Base-by-base conservation (phyloP, 805 yeast genomes). In the Candida bentonensis region DNA sequence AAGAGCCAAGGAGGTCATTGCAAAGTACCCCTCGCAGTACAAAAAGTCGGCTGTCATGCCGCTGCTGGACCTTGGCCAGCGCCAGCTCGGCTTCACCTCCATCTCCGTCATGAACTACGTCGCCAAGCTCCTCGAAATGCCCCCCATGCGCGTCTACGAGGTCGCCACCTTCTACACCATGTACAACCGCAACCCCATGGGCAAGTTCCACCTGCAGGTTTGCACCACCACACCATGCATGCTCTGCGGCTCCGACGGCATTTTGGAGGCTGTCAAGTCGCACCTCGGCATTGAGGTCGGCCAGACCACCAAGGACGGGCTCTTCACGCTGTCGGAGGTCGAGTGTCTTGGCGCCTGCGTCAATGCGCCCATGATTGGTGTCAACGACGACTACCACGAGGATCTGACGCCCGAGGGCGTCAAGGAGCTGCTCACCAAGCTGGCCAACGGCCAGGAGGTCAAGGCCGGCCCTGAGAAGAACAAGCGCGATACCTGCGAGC, bases 321-420 rank as follows among this genome's bases (percentile, higher is more conserved):
- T 79, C 52, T 84, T 84, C 69, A 82, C 94, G 15, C 66, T 84
- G 50, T 84, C 82, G 56, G 95, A 84, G 63, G 94, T 84, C 50
- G 95, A 84, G 66, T 84, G 95, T 65, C 74, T 83, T 42, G 95
- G 95, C 47, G 95, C 95, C 2, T 84, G 95, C 70, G 87, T 84
- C 42, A 84, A 84, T 62, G 95, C 83, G 4, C 95, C 95, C 44
- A 84, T 84, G 85, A 68, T 85, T 45, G 94, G 84, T 49, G 66
- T 84, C 44, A 83, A 82, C 62, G 94, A 84, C 64, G 87, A 81
- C 59, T 84, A 68, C 65, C 79, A 71, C 57, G 95, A 84, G 66
- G 95, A 84, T 62, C 71, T 84, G 63, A 80, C 88, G 27, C 70
- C 78, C 21, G 81, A 79, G 50, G 71, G 73, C 40, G 74, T 82